These are phyloP conservation scores for Mrakiaceae sp. DNA, from an alignment of 1,284 basidiomycete species.

Conservation along the genomic window DNA sequence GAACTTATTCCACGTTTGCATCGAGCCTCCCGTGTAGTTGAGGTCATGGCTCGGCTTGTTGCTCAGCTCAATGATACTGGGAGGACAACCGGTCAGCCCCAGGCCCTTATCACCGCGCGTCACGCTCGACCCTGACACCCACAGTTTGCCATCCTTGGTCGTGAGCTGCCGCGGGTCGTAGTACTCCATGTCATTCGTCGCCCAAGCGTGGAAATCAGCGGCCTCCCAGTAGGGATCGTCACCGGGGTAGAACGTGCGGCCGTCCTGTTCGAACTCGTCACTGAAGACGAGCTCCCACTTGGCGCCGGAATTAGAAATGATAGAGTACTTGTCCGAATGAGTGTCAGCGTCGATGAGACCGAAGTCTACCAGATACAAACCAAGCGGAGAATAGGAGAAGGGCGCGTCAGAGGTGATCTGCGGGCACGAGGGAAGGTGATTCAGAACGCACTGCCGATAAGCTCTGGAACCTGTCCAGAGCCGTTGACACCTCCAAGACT, in stretches of 20 bases:
- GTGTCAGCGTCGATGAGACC: conserved; percentile 55
- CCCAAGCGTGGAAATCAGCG: conserved; percentile 32
- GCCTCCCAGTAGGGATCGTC: conserved; percentile 49
- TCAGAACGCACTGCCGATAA: conserved; percentile 40
- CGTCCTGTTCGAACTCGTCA: conserved; percentile 79
- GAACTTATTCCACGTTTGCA: conserved; percentile 78
- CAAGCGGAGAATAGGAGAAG: too few species aligned
- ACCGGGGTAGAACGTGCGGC: conserved; percentile 46
- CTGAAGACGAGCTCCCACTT: conserved; percentile 61
- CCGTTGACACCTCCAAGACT: conserved; percentile 44
- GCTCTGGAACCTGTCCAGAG: conserved; percentile 45
- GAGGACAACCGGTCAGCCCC: conserved; percentile 44
- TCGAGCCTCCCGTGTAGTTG: conserved; percentile 43
- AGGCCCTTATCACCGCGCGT: too few species aligned
- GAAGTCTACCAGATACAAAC: too few species aligned
- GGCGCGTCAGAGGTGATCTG: too few species aligned
- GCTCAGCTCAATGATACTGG: conserved; percentile 42
- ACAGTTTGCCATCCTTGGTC: conserved; percentile 41
- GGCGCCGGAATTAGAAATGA: conserved; percentile 31
- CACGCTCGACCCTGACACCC: too few species aligned
- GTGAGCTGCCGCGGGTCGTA: conserved; percentile 50
- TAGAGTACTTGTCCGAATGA: conserved; percentile 35
- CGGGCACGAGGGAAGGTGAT: too few species aligned
- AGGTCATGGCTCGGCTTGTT: conserved; percentile 51
- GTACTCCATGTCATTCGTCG: conserved; percentile 34